phyloP scores from a whole-genome alignment of 805 yeast species.

The Teunomyces gatunensis region DNA sequence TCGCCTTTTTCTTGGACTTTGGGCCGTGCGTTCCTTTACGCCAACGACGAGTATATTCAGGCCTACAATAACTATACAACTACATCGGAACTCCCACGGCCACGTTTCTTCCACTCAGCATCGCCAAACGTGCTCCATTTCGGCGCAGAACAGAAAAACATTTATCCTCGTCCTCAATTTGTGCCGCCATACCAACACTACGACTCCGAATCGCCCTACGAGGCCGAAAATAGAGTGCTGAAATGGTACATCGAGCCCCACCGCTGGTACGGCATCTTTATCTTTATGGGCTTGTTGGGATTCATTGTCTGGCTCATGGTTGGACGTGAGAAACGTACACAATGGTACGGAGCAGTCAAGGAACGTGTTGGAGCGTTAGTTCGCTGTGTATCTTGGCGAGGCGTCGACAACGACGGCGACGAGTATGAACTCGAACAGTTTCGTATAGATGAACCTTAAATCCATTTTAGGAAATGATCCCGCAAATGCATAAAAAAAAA shows the following conservation, averaged over 20 bases:
- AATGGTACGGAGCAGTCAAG: background rate
- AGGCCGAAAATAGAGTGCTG: conserved; percentile 32
- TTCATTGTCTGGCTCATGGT: conserved; percentile 31
- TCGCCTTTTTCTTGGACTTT: conserved; percentile 54
- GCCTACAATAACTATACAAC: conserved; percentile 35
- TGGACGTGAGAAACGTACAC: conserved; percentile 18
- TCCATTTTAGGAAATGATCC: no score
- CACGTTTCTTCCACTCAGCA: conserved; percentile 51
- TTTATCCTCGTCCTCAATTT: conserved; percentile 44
- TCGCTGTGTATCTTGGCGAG: background rate
- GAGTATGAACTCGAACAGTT: conserved; percentile 9
- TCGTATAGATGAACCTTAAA: conserved; percentile 9
- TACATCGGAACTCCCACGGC: conserved; percentile 14
- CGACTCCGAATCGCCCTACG: conserved; percentile 29
- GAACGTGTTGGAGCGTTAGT: background rate
- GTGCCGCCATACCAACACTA: conserved; percentile 18
- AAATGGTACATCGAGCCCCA: conserved; percentile 45
- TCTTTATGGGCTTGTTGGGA: conserved; percentile 24
- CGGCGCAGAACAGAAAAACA: conserved; percentile 52
- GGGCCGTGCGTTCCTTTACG: conserved; percentile 62
- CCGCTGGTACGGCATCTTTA: conserved; percentile 37
- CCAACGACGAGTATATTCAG: conserved; percentile 50
- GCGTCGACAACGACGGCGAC: background rate
- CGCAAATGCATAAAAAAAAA: no score
- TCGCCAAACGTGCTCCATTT: conserved; percentile 44